Evolutionary conservation across 164 flowering plant species (phyloP).

Genomic region (Nymphaea colorata): DNA sequence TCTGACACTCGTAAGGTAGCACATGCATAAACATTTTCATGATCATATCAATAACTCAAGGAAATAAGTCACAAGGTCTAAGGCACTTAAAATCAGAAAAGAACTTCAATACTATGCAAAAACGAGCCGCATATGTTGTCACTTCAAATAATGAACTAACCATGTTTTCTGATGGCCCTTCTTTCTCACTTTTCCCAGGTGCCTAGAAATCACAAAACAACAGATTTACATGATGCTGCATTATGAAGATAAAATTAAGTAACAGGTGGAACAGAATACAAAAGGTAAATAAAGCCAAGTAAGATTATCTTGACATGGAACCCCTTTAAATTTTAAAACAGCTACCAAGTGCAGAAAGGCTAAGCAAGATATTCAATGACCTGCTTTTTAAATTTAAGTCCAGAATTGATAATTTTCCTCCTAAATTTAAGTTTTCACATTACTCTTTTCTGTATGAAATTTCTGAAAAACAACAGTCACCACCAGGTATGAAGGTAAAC

Average conservation of each 20-base stretch:
- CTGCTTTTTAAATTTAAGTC: not conserved
- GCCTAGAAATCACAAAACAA: constrained; percentile 31
- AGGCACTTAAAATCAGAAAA: not conserved
- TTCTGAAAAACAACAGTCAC: too few relatives aligned
- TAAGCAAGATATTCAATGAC: not conserved
- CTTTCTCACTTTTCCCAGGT: constrained; percentile 92
- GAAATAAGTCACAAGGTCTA: not conserved
- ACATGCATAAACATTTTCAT: not conserved
- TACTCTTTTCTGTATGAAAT: too few relatives aligned
- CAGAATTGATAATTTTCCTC: not conserved
- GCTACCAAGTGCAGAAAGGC: not conserved
- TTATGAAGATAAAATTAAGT: not conserved
- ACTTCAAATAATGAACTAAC: constrained; percentile 26
- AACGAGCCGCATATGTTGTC: too few relatives aligned
- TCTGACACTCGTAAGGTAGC: not conserved
- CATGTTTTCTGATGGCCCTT: constrained; percentile 79
- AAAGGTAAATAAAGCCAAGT: not conserved
- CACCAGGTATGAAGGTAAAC: too few relatives aligned
- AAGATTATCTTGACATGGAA: not conserved
- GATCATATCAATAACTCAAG: not conserved
- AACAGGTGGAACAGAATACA: not conserved
- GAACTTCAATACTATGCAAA: too few relatives aligned
- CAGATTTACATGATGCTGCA: not conserved
- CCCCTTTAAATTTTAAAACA: too few relatives aligned
- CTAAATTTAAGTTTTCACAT: not conserved